Conservation (phyloP, 179 eudicot species). For the Carnegiea gigantea region DNA sequence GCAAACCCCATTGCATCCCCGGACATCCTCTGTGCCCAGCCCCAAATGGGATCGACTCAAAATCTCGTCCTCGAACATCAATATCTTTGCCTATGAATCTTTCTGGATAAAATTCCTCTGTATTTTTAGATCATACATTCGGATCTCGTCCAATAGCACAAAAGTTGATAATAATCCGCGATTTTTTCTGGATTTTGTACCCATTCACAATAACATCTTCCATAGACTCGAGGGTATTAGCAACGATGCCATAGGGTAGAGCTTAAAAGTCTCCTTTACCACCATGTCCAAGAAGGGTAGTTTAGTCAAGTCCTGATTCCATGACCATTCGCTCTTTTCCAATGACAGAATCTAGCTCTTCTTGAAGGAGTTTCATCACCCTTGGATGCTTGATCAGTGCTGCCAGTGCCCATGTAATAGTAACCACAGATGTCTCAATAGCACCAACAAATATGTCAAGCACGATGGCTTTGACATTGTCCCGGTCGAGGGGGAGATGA, state of each 20-base stretch:
- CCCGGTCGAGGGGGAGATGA: background rate
- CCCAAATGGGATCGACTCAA: background rate
- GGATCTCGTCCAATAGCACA: too few relatives aligned
- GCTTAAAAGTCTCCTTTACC: background rate
- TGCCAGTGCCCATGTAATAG: slow-evolving; percentile 31
- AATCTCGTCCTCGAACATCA: background rate
- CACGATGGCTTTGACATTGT: slow-evolving; percentile 38
- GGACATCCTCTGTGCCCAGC: slow-evolving; percentile 8
- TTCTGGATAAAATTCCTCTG: background rate
- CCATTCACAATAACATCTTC: too few relatives aligned
- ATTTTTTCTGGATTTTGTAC: too few relatives aligned
- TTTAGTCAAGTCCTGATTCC: background rate
- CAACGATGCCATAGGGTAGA: slow-evolving; percentile 14
- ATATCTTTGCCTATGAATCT: slow-evolving; percentile 13
- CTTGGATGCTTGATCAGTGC: slow-evolving; percentile 44
- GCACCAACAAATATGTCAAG: slow-evolving; percentile 37
- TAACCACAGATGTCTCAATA: background rate
- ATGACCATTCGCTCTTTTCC: slow-evolving; percentile 26
- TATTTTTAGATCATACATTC: too few relatives aligned
- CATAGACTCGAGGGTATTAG: background rate
- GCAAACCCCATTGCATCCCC: slow-evolving; percentile 12
- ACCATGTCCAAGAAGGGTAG: too few relatives aligned
- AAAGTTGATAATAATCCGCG: too few relatives aligned
- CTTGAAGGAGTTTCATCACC: slow-evolving; percentile 5
- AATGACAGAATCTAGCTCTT: slow-evolving; percentile 26